These are phyloP conservation scores for Hirsutella rhossiliensis DNA, from an alignment of 2,329 filamentous ascomycete species.

Conservation along the genomic window DNA sequence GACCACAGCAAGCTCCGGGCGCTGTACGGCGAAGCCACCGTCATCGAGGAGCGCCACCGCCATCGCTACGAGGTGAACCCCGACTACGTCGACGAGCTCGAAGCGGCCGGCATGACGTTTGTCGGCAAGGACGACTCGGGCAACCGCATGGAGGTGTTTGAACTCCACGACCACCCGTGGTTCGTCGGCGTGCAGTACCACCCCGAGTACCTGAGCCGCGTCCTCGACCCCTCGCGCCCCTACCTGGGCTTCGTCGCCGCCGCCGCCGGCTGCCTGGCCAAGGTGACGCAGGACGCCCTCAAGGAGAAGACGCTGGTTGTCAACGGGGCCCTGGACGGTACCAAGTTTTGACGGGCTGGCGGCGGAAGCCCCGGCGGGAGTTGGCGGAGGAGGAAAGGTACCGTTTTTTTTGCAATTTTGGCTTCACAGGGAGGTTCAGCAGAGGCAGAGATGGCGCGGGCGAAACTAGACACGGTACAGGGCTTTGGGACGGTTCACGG, in stretches of 20 bases:
- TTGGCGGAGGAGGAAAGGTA: too few relatives aligned
- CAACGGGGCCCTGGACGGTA: too few relatives aligned
- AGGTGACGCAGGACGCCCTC: conserved; percentile 11
- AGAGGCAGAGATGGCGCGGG: too few relatives aligned
- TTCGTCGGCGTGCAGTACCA: conserved; percentile 81
- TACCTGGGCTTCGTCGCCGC: conserved; percentile 82
- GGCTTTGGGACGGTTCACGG: too few relatives aligned
- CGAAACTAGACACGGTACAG: too few relatives aligned
- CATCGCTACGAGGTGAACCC: conserved; percentile 91
- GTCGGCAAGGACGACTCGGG: conserved; percentile 70
- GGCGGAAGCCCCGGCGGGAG: too few relatives aligned
- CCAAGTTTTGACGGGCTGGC: too few relatives aligned
- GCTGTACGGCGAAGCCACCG: conserved; percentile 51
- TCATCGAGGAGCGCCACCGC: conserved; percentile 64
- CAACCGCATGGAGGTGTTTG: conserved; percentile 71
- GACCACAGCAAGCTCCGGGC: conserved; percentile 70
- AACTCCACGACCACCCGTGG: conserved; percentile 73
- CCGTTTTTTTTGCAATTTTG: too few relatives aligned
- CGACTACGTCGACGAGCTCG: conserved; percentile 55
- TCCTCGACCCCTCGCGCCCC: conserved; percentile 25
- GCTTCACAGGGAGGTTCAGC: too few relatives aligned
- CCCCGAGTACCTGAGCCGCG: conserved; percentile 67
- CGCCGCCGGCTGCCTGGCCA: conserved; percentile 51
- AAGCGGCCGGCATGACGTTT: conserved; percentile 59
- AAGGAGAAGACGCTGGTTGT: conserved; percentile 1